phyloP scores from a whole-genome alignment of 2,329 filamentous ascomycete species.

The Diaporthe humulicola region DNA sequence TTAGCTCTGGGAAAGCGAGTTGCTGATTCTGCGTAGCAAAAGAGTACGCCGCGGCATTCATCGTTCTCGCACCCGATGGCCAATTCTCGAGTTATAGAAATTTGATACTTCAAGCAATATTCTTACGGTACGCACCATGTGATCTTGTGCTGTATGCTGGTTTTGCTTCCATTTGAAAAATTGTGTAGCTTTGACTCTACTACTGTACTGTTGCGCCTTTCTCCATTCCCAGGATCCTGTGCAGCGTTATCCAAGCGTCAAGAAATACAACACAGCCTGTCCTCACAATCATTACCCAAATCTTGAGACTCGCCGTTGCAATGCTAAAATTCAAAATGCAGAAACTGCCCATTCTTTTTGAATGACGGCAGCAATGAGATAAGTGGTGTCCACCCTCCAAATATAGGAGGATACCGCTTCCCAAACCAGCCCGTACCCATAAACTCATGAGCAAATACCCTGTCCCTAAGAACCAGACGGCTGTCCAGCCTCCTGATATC shows the following conservation, averaged over 20 bases:
- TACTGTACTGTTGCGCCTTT: constrained; percentile 4
- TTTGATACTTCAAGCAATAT: too few species aligned
- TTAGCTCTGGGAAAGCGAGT: too few species aligned
- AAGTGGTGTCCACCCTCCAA: constrained; percentile 33
- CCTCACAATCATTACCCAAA: neutral
- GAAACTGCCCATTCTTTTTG: constrained; percentile 26
- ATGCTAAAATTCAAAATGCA: constrained; percentile 28
- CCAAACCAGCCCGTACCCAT: constrained; percentile 31
- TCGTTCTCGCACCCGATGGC: too few species aligned
- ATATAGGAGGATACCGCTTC: constrained; percentile 32
- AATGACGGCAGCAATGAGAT: constrained; percentile 28
- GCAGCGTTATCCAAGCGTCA: neutral
- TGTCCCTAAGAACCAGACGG: constrained; percentile 20
- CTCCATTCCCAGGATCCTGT: constrained; percentile 8
- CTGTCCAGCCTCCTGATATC: constrained; percentile 26
- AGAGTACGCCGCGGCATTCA: too few species aligned
- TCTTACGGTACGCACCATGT: neutral
- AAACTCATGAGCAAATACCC: constrained; percentile 30
- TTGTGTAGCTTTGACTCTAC: neutral
- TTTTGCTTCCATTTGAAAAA: neutral
- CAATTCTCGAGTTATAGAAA: too few species aligned
- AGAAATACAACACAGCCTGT: neutral
- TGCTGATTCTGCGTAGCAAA: too few species aligned
- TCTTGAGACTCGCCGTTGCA: constrained; percentile 11
- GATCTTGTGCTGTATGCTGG: neutral